These are phyloP conservation scores for Plectosphaerella sp. DNA, from an alignment of 2,329 filamentous ascomycete genomes.

Conservation along the genomic window DNA sequence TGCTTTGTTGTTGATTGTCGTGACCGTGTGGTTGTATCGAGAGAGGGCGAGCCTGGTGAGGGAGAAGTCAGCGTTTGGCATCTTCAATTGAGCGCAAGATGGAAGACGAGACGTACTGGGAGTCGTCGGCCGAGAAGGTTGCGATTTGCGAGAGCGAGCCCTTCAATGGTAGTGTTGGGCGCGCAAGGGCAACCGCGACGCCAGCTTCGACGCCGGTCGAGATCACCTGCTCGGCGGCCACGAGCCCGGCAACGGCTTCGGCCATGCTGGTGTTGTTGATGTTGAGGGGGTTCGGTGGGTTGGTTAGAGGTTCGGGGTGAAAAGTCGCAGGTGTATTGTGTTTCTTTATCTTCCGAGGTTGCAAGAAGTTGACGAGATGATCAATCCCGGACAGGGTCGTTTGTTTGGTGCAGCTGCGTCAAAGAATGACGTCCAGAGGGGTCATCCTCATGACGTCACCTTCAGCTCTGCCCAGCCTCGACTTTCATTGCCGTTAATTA, in stretches of 20 bases:
- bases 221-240: conserved; percentile 33
- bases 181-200: conserved; percentile 39
- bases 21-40: conserved; percentile 46
- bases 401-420: no score
- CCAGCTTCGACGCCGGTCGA: conserved; percentile 33
- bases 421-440: no score
- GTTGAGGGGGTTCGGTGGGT: not conserved
- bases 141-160: conserved; percentile 43
- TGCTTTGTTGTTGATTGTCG: conserved; percentile 46
- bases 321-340: no score
- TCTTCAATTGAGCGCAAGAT: not conserved
- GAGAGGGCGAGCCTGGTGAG: conserved; percentile 29
- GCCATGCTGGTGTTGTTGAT: conserved; percentile 23
- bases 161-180: conserved; percentile 47
- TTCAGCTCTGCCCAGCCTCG: no score
- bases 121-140: conserved; percentile 22
- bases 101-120: conserved; percentile 17
- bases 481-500: no score
- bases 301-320: no score
- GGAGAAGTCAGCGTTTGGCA: not conserved
- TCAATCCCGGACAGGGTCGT: no score
- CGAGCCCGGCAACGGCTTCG: conserved; percentile 29
- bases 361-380: no score
- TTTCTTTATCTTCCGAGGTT: no score
- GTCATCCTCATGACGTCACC: no score